Percentiles rank a stretch among this genome's conserved stretches.
Conservation (phyloP, 73 alveolate species). For the Blepharisma stoltei region DNA sequence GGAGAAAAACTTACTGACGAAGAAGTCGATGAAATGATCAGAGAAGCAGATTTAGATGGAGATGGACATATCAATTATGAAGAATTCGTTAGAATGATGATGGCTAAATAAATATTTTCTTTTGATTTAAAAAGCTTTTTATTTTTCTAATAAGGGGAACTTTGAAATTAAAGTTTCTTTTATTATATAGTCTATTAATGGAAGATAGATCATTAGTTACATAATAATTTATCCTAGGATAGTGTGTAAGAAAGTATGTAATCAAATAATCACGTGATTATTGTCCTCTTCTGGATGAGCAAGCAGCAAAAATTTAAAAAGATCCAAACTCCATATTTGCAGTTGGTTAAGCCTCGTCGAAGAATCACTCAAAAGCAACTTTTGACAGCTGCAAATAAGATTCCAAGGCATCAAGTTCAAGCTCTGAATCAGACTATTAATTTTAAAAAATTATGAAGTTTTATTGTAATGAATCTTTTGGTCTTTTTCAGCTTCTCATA, state of each 20-base stretch:
- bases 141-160: neutral
- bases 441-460: too few species aligned
- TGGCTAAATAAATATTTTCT: slow-evolving; percentile 64
- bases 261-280: too few species aligned
- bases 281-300: too few species aligned
- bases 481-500: too few species aligned
- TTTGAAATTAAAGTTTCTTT: neutral
- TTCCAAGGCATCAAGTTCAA: too few species aligned
- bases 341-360: too few species aligned
- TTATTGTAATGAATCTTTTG: too few species aligned
- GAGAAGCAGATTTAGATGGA: slow-evolving; percentile 92
- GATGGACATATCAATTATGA: slow-evolving; percentile 91
- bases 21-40: slow-evolving; percentile 92
- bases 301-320: too few species aligned
- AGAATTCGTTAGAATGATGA: slow-evolving; percentile 90
- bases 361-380: too few species aligned
- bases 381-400: too few species aligned
- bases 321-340: too few species aligned
- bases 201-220: neutral
- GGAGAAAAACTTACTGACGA: slow-evolving; percentile 84
- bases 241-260: neutral
- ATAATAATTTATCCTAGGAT: neutral
- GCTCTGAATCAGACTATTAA: too few species aligned
- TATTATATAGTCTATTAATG: neutral
- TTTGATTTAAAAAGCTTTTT: neutral